Evolutionary conservation across 176 grass and related monocot species (phyloP), one percentile per base, ranked within the genome.

Genomic region (Musa schizocarpa): DNA sequence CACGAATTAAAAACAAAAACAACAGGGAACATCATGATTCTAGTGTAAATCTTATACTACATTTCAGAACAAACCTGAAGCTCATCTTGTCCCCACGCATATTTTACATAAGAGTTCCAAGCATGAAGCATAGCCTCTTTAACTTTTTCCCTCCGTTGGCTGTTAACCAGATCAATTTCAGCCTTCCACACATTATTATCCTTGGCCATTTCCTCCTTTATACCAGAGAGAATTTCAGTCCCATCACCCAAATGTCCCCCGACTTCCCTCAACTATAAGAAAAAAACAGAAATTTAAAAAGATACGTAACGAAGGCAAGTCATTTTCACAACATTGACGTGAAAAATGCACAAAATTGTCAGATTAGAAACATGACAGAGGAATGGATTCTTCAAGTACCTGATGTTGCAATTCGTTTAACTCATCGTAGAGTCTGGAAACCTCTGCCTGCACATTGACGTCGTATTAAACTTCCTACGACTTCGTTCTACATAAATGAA

Each of bases 31-130:
- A 29, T 29, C 29, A 3, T 29, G 29, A 29, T 29, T 29, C 29
- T 29, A 29, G 29, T 9, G 12, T 23, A 64, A 64, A 12, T 24
- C 11, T 71, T 9, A 43, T 69, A 13, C 19, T 29, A 9, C 21
- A 61, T 84, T 9, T 50, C 10, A 72, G 6, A 54, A 76, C 74
- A 78, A 69, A 97, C 95, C 95, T 99, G 90, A 89, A 99, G 90
- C 71, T 99, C 95, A 19, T 99, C 95, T 84, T 87, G 89, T 77
- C 90, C 95, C 95, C 95, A 99, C 13, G 95, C 88, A 80, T 99
- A 99, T 43, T 83, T 90, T 34, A 88, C 88, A 80, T 99, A 99
- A 69, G 95, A 99, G 81, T 86, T 91, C 95, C 95, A 99, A 49
- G 90, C 95, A 82, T 99, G 95, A 52, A 78, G 80, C 95, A 99